Evolutionary conservation across 1,139 yeast species (phyloP).

Genomic region (Candida anutae): DNA sequence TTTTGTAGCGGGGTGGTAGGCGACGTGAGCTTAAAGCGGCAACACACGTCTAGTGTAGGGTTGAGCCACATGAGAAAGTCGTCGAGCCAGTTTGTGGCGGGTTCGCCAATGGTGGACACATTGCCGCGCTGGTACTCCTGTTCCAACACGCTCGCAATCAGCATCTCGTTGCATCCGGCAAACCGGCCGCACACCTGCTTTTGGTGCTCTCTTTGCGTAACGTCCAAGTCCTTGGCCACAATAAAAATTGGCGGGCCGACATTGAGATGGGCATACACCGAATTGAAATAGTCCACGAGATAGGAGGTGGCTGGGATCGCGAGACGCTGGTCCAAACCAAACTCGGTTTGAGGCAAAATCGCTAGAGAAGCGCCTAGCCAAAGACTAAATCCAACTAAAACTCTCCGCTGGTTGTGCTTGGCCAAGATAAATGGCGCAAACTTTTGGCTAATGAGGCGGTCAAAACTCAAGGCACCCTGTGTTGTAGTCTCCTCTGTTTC

Average conservation of each 20-base stretch:
- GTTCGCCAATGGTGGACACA: conserved; percentile 64
- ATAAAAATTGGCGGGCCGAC: conserved; percentile 92
- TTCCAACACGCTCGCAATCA: conserved; percentile 77
- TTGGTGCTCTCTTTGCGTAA: conserved; percentile 56
- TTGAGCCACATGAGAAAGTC: conserved; percentile 83
- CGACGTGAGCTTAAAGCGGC: conserved; percentile 48
- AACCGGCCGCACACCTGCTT: conserved; percentile 80
- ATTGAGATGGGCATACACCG: conserved; percentile 63
- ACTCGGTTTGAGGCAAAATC: conserved; percentile 56
- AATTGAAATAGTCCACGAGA: conserved; percentile 69
- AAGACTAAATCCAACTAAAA: conserved; percentile 47
- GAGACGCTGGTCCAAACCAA: conserved; percentile 83
- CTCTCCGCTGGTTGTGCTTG: conserved; percentile 36
- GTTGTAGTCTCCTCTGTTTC: conserved; percentile 7
- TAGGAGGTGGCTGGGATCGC: conserved; percentile 85
- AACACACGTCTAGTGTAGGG: conserved; percentile 82
- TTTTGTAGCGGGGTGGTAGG: conserved; percentile 2
- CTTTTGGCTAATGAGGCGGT: conserved; percentile 14
- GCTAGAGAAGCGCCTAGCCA: conserved; percentile 66
- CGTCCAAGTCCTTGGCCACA: conserved; percentile 59
- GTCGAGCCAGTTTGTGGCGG: conserved; percentile 88
- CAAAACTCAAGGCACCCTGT: conserved; percentile 19
- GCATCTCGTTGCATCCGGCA: conserved; percentile 70
- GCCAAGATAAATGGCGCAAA: conserved; percentile 56
- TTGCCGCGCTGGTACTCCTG: conserved; percentile 70